Base-by-base conservation (phyloP, 1,284 basidiomycete genomes). In the Moniliophthora roreri region DNA sequence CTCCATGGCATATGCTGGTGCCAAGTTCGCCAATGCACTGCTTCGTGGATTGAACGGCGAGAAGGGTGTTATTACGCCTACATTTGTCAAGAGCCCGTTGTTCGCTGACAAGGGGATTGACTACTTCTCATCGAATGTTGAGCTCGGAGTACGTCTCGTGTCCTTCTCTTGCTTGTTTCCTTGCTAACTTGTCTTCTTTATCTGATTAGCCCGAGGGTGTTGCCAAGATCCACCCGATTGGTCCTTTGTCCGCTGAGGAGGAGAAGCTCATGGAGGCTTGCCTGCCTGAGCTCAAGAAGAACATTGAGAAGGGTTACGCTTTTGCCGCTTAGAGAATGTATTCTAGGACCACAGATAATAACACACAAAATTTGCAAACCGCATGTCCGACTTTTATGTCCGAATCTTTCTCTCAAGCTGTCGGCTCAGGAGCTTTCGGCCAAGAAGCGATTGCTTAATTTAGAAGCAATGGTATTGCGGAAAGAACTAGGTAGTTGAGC, bases 271-370 rank as follows among this genome's bases (percentile, higher is more conserved):
- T 97, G 66, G 89, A 86, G 42, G 93, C 89, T 48, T 93, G 89
- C 79, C 71, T 96, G 67, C 93, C 93, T 59, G 93, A 95, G 69
- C 83, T 96, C 66, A 91, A 91, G 84, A 95, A 93, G 85, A 97
- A 97, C 86, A 95, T 98, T 66, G 86, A 91, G 74, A 96, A 95
- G 86, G 94, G 93, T 74, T 86, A 83, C 73, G 79, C 84, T 55
- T 95, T 96, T 65, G 89, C 86, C 66, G 77, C 72, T 49, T 63
- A 61, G 51, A 56, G n/a, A 21, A 18, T 36, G 28, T 32, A 32
- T n/a, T n/a, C n/a, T n/a, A n/a, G n/a, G n/a, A n/a, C n/a, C n/a
- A n/a, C n/a, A n/a, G n/a, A n/a, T n/a, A n/a, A n/a, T n/a, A n/a
- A n/a, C n/a, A n/a, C n/a, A n/a, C n/a, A n/a, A n/a, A n/a, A n/a